phyloP scores from a whole-genome alignment of 2,329 filamentous ascomycete genomes.

The Trichoderma sp. region DNA sequence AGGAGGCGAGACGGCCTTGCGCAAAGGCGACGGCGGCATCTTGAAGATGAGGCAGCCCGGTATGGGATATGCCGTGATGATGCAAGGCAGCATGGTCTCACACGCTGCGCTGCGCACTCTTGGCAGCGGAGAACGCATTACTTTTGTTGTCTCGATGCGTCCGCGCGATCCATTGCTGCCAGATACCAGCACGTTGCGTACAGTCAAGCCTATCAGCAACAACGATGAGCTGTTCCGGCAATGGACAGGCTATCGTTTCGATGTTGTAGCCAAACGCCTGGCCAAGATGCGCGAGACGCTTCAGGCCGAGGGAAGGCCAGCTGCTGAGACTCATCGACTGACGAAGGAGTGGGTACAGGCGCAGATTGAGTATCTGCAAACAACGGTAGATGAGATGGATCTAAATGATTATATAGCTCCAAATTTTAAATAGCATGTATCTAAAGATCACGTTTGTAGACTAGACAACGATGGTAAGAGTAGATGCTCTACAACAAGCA shows the following conservation, averaged over 20 bases:
- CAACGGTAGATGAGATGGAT: constrained; percentile 37
- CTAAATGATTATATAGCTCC: constrained; percentile 16
- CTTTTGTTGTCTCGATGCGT: constrained; percentile 49
- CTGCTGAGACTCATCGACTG: constrained; percentile 30
- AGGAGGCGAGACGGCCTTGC: constrained; percentile 41
- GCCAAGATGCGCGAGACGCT: constrained; percentile 28
- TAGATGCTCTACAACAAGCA: not conserved
- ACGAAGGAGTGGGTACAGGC: constrained; percentile 34
- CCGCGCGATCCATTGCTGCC: constrained; percentile 42
- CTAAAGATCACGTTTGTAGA: not conserved
- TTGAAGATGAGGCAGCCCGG: constrained; percentile 33
- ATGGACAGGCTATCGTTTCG: constrained; percentile 35
- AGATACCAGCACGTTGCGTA: constrained; percentile 44
- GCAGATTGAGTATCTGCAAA: constrained; percentile 36
- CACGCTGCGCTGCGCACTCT: constrained; percentile 46
- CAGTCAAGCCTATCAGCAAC: constrained; percentile 33
- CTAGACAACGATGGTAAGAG: not conserved
- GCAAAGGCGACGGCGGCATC: constrained; percentile 32
- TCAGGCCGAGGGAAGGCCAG: constrained; percentile 30
- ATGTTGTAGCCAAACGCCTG: constrained; percentile 31
- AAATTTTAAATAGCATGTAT: constrained; percentile 1
- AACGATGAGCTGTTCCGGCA: constrained; percentile 36
- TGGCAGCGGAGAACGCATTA: constrained; percentile 47
- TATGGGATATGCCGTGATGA: constrained; percentile 44
- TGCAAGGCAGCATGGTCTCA: constrained; percentile 49